Conservation (phyloP, 352 stramenopile species). For the Phytophthora parvispora region DNA sequence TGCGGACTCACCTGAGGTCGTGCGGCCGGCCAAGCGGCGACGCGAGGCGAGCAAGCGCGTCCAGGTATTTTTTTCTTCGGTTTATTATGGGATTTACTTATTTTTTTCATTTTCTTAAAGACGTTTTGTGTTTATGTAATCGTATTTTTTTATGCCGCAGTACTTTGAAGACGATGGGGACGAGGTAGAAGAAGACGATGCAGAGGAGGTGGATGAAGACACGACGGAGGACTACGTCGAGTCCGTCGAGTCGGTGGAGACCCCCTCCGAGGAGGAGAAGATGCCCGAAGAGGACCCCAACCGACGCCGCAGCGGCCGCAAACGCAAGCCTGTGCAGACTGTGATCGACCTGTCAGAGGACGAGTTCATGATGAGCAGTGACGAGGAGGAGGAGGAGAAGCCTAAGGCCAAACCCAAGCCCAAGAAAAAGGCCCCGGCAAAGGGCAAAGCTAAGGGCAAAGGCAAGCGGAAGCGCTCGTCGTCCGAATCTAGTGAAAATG, state of each 20-base stretch:
- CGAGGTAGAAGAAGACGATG: slow-evolving; percentile 29
- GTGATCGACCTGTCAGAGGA: slow-evolving; percentile 47
- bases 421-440: slow-evolving; percentile 33
- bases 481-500: slow-evolving; percentile 40
- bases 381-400: slow-evolving; percentile 52
- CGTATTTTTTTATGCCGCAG: slow-evolving; percentile 8
- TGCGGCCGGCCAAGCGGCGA: slow-evolving; percentile 31
- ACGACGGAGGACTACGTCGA: slow-evolving; percentile 40
- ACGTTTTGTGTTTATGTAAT: slow-evolving; percentile 9
- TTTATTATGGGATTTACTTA: slow-evolving; percentile 8
- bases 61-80: slow-evolving; percentile 27
- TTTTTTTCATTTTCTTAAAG: slow-evolving; percentile 15
- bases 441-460: slow-evolving; percentile 34
- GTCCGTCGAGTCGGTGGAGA: slow-evolving; percentile 12
- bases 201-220: slow-evolving; percentile 42
- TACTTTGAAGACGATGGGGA: slow-evolving; percentile 24
- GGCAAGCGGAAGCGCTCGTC: slow-evolving; percentile 35
- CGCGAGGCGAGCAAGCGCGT: slow-evolving; percentile 28
- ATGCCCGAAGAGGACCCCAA: slow-evolving; percentile 35
- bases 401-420: slow-evolving; percentile 31
- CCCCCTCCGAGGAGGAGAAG: slow-evolving; percentile 28
- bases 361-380: slow-evolving; percentile 40
- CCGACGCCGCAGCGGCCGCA: slow-evolving; percentile 50
- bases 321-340: slow-evolving; percentile 32
- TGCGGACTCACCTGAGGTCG: slow-evolving; percentile 25